Percentiles rank a stretch among this genome's conserved stretches.
These are phyloP conservation scores for Kodamaea kaohsiungensis DNA, from an alignment of 805 yeast species.

Conservation along the genomic window DNA sequence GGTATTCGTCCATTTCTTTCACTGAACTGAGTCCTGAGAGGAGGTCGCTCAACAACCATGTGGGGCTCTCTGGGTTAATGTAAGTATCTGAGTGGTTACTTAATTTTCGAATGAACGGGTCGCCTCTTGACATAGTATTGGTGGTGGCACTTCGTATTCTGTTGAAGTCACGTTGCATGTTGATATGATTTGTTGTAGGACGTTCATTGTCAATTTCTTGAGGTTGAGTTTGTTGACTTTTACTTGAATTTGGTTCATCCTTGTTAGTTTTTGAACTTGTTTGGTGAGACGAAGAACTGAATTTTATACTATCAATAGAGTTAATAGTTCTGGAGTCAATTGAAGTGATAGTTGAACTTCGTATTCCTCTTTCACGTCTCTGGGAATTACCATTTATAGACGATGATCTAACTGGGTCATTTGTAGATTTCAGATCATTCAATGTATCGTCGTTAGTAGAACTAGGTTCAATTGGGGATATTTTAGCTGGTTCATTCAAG, in stretches of 20 bases:
- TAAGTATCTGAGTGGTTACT: neutral
- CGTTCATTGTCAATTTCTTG: no score
- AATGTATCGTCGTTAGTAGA: no score
- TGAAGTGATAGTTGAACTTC: conserved; percentile 13
- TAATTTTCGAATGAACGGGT: neutral
- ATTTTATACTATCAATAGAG: conserved; percentile 12
- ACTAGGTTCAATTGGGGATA: neutral
- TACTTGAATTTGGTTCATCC: neutral
- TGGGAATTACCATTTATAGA: neutral
- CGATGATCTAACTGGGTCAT: neutral
- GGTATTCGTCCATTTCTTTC: conserved; percentile 49
- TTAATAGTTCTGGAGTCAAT: conserved; percentile 13
- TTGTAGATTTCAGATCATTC: neutral
- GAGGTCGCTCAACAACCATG: conserved; percentile 66
- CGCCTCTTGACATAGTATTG: neutral
- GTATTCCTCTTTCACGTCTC: neutral
- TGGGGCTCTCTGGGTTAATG: conserved; percentile 19
- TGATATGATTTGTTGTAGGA: no score
- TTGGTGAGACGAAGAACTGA: conserved; percentile 3
- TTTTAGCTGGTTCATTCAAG: neutral
- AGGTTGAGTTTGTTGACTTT: neutral
- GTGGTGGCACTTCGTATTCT: conserved; percentile 13
- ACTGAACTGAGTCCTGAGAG: conserved; percentile 55
- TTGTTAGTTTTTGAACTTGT: neutral
- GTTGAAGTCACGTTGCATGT: neutral